Percentiles rank a stretch among this genome's conserved stretches.
These are phyloP conservation scores for Iris macrosiphon DNA, from an alignment of 106 monocot genomes.

Conservation along the genomic window DNA sequence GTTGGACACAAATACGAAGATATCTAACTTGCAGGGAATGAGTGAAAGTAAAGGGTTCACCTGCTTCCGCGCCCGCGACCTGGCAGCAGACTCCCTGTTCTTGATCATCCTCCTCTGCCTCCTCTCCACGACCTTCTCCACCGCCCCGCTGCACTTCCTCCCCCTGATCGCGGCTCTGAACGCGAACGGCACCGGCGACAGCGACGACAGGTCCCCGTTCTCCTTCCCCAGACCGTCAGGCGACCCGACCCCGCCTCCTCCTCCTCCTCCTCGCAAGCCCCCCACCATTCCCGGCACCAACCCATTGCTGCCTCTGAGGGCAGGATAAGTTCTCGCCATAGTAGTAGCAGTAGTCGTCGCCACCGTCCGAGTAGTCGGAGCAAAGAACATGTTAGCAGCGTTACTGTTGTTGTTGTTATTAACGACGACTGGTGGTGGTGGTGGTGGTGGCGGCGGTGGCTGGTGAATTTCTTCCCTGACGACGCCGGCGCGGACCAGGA, in stretches of 20 bases:
- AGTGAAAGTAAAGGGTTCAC: conserved; percentile 11
- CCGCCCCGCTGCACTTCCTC: conserved; percentile 25
- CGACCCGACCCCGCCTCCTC: conserved; percentile 14
- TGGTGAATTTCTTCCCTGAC: conserved; percentile 37
- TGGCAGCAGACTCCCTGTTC: conserved; percentile 77
- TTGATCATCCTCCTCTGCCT: conserved; percentile 75
- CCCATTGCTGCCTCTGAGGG: conserved; percentile 7
- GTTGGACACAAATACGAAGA: no score
- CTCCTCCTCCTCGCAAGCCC: conserved; percentile 24
- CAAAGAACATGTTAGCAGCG: no score
- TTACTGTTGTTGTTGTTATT: conserved; percentile 9
- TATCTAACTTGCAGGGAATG: no score
- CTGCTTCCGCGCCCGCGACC: conserved; percentile 76
- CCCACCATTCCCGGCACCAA: conserved; percentile 24
- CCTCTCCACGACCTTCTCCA: conserved; percentile 68
- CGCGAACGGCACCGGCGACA: conserved; percentile 42
- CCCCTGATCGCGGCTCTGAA: conserved; percentile 39
- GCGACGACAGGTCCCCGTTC: conserved; percentile 35
- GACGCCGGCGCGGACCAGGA: conserved; percentile 58
- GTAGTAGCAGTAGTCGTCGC: not conserved
- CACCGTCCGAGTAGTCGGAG: not conserved
- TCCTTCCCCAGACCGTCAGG: conserved; percentile 29
- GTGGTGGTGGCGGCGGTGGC: not conserved
- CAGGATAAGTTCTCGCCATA: no score
- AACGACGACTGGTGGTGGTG: not conserved